These are phyloP conservation scores for Magnolia officinalis DNA, from an alignment of 164 flowering plant species.

Conservation along the genomic window DNA sequence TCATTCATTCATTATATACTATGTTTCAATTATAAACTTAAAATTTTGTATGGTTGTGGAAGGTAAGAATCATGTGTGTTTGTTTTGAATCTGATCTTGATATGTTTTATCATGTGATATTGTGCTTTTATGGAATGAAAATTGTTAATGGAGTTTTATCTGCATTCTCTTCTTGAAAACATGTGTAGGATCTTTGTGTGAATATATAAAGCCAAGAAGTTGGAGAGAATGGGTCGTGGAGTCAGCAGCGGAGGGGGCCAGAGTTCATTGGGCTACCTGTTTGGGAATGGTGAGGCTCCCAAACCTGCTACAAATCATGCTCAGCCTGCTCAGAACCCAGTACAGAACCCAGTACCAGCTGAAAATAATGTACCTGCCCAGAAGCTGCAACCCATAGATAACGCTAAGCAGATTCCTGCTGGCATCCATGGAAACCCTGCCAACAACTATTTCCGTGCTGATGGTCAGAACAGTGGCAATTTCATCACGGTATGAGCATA, in stretches of 20 bases:
- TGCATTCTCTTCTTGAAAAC: neutral
- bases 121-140: neutral
- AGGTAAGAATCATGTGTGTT: too few relatives aligned
- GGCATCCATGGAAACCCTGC: slow-evolving; percentile 35
- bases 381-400: slow-evolving; percentile 33
- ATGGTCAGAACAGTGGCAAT: slow-evolving; percentile 48
- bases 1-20: too few relatives aligned
- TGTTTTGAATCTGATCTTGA: neutral
- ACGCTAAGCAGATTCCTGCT: slow-evolving; percentile 37
- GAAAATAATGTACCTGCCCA: slow-evolving; percentile 26
- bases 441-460: slow-evolving; percentile 34
- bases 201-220: too few relatives aligned
- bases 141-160: neutral
- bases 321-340: slow-evolving; percentile 17
- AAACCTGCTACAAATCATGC: slow-evolving; percentile 31
- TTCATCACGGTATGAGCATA: slow-evolving; percentile 35
- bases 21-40: too few relatives aligned
- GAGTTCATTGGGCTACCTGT: slow-evolving; percentile 73
- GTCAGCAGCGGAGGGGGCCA: slow-evolving; percentile 83
- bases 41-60: too few relatives aligned
- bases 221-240: slow-evolving; percentile 64
- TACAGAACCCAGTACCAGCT: slow-evolving; percentile 21
- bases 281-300: slow-evolving; percentile 71
- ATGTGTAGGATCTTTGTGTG: neutral
- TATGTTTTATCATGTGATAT: neutral